Conservation (phyloP, 2,329 filamentous ascomycete genomes). For the Alternaria longipes region DNA sequence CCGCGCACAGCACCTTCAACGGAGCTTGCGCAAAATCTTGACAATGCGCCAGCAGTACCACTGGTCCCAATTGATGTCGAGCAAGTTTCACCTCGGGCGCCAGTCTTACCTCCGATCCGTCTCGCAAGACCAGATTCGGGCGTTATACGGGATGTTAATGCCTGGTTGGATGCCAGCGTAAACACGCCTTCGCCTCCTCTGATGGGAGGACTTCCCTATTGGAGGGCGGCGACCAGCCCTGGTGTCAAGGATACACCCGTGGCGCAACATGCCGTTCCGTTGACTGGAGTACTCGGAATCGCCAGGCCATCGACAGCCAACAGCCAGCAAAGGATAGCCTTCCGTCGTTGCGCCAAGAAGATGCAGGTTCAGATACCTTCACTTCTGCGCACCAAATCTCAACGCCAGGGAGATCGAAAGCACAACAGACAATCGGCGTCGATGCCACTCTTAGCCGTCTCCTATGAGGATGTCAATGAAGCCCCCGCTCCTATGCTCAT, state of each 20-base stretch:
- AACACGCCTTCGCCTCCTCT: conserved; percentile 38
- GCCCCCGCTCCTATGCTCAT: conserved; percentile 14
- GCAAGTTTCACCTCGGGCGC: conserved; percentile 16
- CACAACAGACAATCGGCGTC: conserved; percentile 38
- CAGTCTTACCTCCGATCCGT: conserved; percentile 29
- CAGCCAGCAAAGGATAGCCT: conserved; percentile 33
- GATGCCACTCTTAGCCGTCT: conserved; percentile 32
- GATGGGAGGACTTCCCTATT: conserved; percentile 48
- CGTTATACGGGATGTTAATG: conserved; percentile 40
- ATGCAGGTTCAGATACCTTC: conserved; percentile 44
- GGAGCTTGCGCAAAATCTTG: conserved; percentile 1
- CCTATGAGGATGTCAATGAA: conserved; percentile 23
- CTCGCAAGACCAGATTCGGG: conserved; percentile 37
- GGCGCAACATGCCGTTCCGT: conserved; percentile 42
- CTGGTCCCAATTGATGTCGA: conserved; percentile 18
- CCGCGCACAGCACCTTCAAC: conserved; percentile 39
- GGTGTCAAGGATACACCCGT: conserved; percentile 16
- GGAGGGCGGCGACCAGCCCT: conserved; percentile 31
- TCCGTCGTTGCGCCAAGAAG: conserved; percentile 41
- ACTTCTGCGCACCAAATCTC: conserved; percentile 31
- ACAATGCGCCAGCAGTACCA: conserved; percentile 8
- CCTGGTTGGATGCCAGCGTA: conserved; percentile 45
- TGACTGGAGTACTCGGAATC: conserved; percentile 21
- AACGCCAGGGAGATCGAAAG: conserved; percentile 21
- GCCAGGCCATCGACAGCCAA: conserved; percentile 27